Conservation (phyloP, 495 filamentous ascomycete species). For the Pyronema domesticum region DNA sequence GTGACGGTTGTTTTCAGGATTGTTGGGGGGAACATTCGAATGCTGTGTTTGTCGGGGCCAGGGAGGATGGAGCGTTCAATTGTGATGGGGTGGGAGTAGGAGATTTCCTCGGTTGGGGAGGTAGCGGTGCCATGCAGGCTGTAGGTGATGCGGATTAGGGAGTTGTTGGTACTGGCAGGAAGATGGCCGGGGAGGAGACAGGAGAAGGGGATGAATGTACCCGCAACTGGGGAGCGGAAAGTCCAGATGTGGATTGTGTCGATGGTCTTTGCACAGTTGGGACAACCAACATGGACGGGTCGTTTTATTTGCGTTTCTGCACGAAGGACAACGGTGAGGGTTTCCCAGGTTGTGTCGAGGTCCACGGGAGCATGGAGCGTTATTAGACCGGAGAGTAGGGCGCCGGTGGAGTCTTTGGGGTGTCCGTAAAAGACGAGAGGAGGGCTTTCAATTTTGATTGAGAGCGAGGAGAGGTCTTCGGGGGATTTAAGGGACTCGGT, state of each 20-base stretch:
- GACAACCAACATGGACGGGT: constrained; percentile 55
- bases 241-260: constrained; percentile 63
- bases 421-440: constrained; percentile 70
- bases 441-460: constrained; percentile 72
- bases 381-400: constrained; percentile 72
- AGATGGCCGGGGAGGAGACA: constrained; percentile 73
- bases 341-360: constrained; percentile 41
- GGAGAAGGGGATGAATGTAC: constrained; percentile 58
- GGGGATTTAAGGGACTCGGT: constrained; percentile 8
- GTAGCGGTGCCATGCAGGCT: constrained; percentile 54
- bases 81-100: constrained; percentile 32
- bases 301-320: constrained; percentile 54
- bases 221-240: constrained; percentile 50
- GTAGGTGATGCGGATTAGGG: constrained; percentile 60
- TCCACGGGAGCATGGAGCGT: constrained; percentile 50
- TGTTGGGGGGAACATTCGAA: constrained; percentile 91
- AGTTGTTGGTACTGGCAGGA: constrained; percentile 60
- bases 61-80: constrained; percentile 50
- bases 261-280: constrained; percentile 48
- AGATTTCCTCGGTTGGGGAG: constrained; percentile 34
- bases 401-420: constrained; percentile 59
- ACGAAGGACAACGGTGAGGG: constrained; percentile 49
- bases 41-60: constrained; percentile 51
- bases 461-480: background rate
- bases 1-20: constrained; percentile 70